Percentiles rank a stretch among this genome's conserved stretches.
phyloP scores from a whole-genome alignment of 768 basidiomycete species.

The Terana coerulea region DNA sequence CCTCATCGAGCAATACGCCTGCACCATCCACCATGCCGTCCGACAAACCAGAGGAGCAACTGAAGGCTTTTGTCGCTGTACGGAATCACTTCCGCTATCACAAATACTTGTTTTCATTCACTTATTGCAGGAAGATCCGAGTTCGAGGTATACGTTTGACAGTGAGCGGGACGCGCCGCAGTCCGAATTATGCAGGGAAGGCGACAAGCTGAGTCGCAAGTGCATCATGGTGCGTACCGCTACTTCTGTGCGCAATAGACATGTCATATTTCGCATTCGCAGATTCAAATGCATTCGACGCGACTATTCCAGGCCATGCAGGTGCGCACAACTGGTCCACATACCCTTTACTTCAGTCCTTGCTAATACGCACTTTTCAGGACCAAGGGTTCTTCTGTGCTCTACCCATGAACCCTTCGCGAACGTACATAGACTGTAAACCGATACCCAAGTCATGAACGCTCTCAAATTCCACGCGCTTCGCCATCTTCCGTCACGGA shows the following conservation, averaged over 20 bases:
- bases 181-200: conserved; percentile 57
- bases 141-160: conserved; percentile 57
- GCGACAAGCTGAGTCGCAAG: conserved; percentile 37
- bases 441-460: conserved; percentile 44
- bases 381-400: conserved; percentile 66
- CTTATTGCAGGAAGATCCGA: conserved; percentile 46
- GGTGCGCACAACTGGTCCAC: too few relatives aligned
- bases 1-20: conserved; percentile 16
- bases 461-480: too few relatives aligned
- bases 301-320: conserved; percentile 70
- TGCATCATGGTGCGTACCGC: conserved; percentile 51
- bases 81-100: not conserved
- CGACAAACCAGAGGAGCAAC: conserved; percentile 24
- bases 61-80: conserved; percentile 36
- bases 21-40: conserved; percentile 13
- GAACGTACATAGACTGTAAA: conserved; percentile 67
- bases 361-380: conserved; percentile 28
- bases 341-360: not conserved
- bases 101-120: not conserved
- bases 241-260: too few relatives aligned
- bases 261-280: not conserved
- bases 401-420: conserved; percentile 59
- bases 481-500: too few relatives aligned
- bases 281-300: conserved; percentile 64
- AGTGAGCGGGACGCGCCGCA: conserved; percentile 52